Evolutionary conservation across 306 rosid species (phyloP).

Genomic region (Carpinus viminea): DNA sequence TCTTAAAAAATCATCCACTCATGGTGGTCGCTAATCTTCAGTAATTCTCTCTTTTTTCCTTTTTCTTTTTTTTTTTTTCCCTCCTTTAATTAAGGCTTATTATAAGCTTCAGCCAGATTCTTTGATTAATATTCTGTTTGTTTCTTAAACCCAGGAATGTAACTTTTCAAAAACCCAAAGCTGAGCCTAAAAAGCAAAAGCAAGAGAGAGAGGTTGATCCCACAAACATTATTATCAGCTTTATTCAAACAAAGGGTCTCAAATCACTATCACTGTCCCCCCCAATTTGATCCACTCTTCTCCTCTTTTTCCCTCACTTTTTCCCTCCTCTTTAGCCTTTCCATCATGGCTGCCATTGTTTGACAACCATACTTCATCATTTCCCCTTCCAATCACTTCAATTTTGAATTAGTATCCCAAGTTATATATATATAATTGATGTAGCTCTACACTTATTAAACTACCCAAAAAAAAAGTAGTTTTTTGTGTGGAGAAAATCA

Average conservation of each 20-base stretch:
- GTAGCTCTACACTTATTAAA: not conserved
- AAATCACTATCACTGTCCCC: constrained; percentile 51
- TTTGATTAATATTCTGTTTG: constrained; percentile 22
- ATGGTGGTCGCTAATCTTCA: constrained; percentile 12
- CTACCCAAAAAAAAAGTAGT: not conserved
- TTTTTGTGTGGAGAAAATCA: not conserved
- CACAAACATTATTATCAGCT: constrained; percentile 45
- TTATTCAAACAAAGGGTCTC: constrained; percentile 42
- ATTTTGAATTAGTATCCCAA: constrained; percentile 42
- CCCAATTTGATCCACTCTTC: constrained; percentile 36
- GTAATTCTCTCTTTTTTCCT: not conserved
- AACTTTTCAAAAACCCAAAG: constrained; percentile 48
- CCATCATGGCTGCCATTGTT: constrained; percentile 56
- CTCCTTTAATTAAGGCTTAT: constrained; percentile 30
- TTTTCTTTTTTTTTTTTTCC: constrained; percentile 10
- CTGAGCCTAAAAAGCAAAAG: constrained; percentile 50
- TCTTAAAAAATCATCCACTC: constrained; percentile 17
- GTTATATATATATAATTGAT: constrained; percentile 22
- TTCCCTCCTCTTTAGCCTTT: constrained; percentile 43
- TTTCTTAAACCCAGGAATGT: constrained; percentile 42
- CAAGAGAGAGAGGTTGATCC: constrained; percentile 34
- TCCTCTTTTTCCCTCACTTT: constrained; percentile 40
- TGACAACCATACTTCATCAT: constrained; percentile 63
- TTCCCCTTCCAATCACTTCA: constrained; percentile 34
- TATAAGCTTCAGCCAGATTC: constrained; percentile 37